phyloP scores from a whole-genome alignment of 1,139 yeast genomes.

The Taiozyma onychis region DNA sequence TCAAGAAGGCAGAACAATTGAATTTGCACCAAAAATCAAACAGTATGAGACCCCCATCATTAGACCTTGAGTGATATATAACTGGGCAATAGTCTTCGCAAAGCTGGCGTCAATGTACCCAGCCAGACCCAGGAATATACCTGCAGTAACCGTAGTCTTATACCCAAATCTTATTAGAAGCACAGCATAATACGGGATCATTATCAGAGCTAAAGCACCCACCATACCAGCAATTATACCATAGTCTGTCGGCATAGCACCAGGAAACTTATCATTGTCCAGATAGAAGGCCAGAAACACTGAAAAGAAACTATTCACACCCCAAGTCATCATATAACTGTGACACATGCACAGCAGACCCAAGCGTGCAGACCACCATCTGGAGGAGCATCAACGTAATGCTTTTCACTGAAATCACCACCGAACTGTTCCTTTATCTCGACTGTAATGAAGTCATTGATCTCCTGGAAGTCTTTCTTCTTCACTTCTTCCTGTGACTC shows the following conservation, averaged over 20 bases:
- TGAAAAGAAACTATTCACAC: conserved; percentile 54
- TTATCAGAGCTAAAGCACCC: conserved; percentile 39
- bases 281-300: conserved; percentile 49
- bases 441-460: not conserved
- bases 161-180: conserved; percentile 27
- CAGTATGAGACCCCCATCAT: conserved; percentile 49
- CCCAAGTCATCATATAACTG: conserved; percentile 52
- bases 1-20: conserved; percentile 58
- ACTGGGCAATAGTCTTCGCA: conserved; percentile 44
- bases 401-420: conserved; percentile 29
- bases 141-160: conserved; percentile 32
- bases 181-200: conserved; percentile 34
- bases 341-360: conserved; percentile 49
- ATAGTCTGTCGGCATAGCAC: conserved; percentile 45
- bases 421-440: not conserved
- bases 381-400: conserved; percentile 37
- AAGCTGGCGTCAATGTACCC: conserved; percentile 51
- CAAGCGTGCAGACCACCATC: conserved; percentile 58
- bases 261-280: conserved; percentile 37
- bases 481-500: not conserved
- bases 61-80: conserved; percentile 51
- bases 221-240: conserved; percentile 58
- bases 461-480: not conserved
- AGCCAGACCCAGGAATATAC: conserved; percentile 43
- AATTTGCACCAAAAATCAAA: conserved; percentile 45